phyloP scores from a whole-genome alignment of 257 asterid species.

The Scutellaria minor region DNA sequence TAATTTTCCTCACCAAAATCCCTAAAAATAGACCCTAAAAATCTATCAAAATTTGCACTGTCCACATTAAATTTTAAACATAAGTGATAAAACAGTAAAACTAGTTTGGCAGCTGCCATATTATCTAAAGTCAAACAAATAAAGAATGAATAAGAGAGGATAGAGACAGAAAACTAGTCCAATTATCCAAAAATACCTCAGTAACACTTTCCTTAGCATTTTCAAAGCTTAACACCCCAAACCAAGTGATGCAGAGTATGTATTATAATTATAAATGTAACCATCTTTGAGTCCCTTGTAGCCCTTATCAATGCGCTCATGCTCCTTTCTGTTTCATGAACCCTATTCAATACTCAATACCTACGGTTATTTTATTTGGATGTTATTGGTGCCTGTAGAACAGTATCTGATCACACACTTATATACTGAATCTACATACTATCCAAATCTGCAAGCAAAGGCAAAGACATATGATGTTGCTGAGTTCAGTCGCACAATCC shows the following conservation, averaged over 20 bases:
- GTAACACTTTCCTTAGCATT: too few relatives aligned
- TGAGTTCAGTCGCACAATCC: neutral
- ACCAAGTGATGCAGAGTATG: too few relatives aligned
- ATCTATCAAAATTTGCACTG: neutral
- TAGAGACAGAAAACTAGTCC: too few relatives aligned
- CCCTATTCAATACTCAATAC: neutral
- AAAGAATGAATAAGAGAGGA: too few relatives aligned
- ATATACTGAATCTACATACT: neutral
- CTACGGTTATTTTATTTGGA: neutral
- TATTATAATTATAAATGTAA: neutral
- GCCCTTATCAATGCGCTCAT: neutral
- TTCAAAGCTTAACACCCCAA: too few relatives aligned
- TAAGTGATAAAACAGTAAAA: neutral
- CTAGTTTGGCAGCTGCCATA: neutral
- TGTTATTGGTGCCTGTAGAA: neutral
- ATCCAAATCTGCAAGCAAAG: conserved; percentile 10
- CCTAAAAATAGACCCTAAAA: neutral
- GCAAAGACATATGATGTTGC: neutral
- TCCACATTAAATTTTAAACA: neutral
- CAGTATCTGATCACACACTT: conserved; percentile 3
- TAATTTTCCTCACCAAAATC: neutral
- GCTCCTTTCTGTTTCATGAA: neutral
- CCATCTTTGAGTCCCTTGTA: neutral
- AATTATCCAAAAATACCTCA: too few relatives aligned
- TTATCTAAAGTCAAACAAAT: too few relatives aligned